Evolutionary conservation across 768 basidiomycete species (phyloP).

Genomic region (Macrocybe gigantea): DNA sequence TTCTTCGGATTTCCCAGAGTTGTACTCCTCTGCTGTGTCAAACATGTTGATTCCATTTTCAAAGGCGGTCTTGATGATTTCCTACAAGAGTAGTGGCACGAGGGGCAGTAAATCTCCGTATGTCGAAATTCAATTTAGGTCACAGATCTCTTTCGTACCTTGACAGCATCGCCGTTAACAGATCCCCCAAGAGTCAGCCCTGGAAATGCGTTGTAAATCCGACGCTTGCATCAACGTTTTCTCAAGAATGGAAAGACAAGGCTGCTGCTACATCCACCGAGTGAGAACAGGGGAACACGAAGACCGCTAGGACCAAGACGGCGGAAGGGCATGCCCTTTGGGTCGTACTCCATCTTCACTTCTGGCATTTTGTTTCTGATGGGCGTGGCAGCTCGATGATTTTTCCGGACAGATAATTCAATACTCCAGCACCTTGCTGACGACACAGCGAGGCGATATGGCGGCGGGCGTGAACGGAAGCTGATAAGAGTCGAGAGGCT

Average conservation of each 20-base stretch:
- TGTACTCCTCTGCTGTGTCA: constrained; percentile 61
- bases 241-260: background rate
- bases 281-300: constrained; percentile 51
- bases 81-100: constrained; percentile 27
- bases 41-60: constrained; percentile 72
- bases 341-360: constrained; percentile 20
- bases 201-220: constrained; percentile 4
- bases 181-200: constrained; percentile 57
- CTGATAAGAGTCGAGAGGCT: too few relatives aligned
- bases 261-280: constrained; percentile 43
- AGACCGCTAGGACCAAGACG: constrained; percentile 46
- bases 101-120: background rate
- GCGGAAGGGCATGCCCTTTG: constrained; percentile 41
- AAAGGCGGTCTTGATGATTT: constrained; percentile 68
- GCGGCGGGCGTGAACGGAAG: too few relatives aligned
- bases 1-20: constrained; percentile 56
- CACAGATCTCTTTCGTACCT: constrained; percentile 26
- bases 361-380: constrained; percentile 5
- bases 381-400: too few relatives aligned
- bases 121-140: too few relatives aligned
- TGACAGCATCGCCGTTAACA: constrained; percentile 63
- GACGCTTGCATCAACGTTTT: constrained; percentile 6
- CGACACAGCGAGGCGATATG: too few relatives aligned
- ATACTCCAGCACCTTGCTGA: too few relatives aligned
- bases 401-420: too few relatives aligned